Evolutionary conservation across 257 asterid genomes (phyloP), one percentile per base, ranked within the genome.

Genomic region (Fraxinus pennsylvanica): DNA sequence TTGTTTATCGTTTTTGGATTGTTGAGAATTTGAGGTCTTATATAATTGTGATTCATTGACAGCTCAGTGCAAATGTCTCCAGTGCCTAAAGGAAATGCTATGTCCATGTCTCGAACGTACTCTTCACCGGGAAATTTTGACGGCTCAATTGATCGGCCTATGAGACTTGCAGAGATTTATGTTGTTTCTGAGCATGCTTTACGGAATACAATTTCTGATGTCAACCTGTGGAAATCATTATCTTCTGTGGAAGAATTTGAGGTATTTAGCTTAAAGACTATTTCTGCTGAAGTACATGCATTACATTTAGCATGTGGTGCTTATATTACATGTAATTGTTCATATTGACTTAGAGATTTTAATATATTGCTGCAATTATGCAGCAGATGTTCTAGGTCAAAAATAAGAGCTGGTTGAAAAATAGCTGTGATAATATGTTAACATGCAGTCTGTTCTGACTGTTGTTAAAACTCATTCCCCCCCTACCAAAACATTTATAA

Each of bases 131-230:
- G 92, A 76, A 90, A 89, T 87, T 89, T 93, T 81, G 96, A 93
- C 57, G 86, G 91, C 85, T 87, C 90, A 57, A 84, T 90, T 83
- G 92, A 88, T 85, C 96, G 96, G 39, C 99, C 97, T 71, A 89
- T 96, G 99, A 89, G 96, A 85, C 95, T 96, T 78, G 97, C 97
- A 38, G 99, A 96, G 88, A 93, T 96, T 79, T 86, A 80, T 81
- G 99, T 93, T 73, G 96, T 97, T 82, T 92, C 99, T 35, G 98
- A 96, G 89, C 97, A 90, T 90, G 96, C 98, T 82, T 87, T 96
- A 77, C 85, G 76, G 84, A 89, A 67, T 78, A 93, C 98, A 57
- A 87, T 93, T 73, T 92, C 99, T 80, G 92, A 91, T 82, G 83
- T 81, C 17, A 88, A 90, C 74, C 74, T 96, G 76, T 79, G 81